Evolutionary conservation across 2,329 filamentous ascomycete species (phyloP), one percentile per base, ranked within the genome.

Genomic region (Talaromyces albobiverticillius): DNA sequence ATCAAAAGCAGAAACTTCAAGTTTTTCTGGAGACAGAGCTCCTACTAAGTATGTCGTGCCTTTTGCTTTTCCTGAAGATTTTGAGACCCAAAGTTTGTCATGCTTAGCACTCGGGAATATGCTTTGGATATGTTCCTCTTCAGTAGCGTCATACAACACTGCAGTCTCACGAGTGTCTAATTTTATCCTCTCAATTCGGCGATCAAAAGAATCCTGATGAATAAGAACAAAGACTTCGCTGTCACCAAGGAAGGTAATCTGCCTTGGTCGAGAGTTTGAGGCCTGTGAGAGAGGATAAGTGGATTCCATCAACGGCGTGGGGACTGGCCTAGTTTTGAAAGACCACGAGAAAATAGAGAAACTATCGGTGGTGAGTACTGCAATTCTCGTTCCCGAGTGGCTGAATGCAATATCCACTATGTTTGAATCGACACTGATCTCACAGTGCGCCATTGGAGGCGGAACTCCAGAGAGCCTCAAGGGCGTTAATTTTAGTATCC

Each of bases 371-470:
- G 91, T 88, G 18, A 96, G 76, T 8, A 95, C 81, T 3, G 85
- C 90, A 65, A 97, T 79, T 7, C 78, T 77, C 1, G 79, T 79
- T 46, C 87, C 85, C 46, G 80, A 79, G 13, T 77, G 78, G 47
- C 84, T 87, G 60, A 96, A 85, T 0, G 87, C 84, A 49, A 94
- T 83, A 71, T 96, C 91, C 16, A 89, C 74, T 2, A 84, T 80
- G 51, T 86, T 85, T 0, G 79, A 79, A 13, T 82, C 76, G 25
- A 88, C 71, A 11, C 75, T 64, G 16, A 96, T 64, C 54, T 95
- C 89, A 60, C 88, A 88, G 58, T 93, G 79, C 14, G 90, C 85
- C 91, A 97, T 96, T 1, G 94, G 94, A 25, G 94, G 94, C 22
- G 94, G 94, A 3, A 96, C 80, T 63, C 94, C 95, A 11, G 90